phyloP scores from a whole-genome alignment of 2,329 filamentous ascomycete genomes.

The Mycocentrospora acerina region DNA sequence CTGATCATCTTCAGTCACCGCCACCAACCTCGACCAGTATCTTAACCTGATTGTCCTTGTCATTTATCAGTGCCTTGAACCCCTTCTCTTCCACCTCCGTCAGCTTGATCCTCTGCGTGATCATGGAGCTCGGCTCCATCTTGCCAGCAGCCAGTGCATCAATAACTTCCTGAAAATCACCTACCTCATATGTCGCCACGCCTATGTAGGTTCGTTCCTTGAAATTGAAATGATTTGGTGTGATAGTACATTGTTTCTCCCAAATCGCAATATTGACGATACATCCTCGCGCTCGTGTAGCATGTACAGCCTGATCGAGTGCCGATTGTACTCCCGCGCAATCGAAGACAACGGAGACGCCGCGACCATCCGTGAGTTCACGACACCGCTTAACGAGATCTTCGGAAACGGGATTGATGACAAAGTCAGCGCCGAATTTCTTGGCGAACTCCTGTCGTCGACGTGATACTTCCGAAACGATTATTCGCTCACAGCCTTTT shows the following conservation, averaged over 20 bases:
- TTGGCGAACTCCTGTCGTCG: constrained; percentile 52
- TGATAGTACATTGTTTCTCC: constrained; percentile 54
- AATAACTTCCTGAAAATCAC: constrained; percentile 51
- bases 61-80: constrained; percentile 50
- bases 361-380: constrained; percentile 47
- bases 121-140: constrained; percentile 50
- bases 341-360: constrained; percentile 55
- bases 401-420: constrained; percentile 54
- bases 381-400: constrained; percentile 50
- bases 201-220: constrained; percentile 56
- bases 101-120: constrained; percentile 51
- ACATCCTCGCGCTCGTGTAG: constrained; percentile 53
- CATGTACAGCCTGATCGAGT: constrained; percentile 52
- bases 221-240: constrained; percentile 55
- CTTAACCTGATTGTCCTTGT: constrained; percentile 54
- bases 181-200: constrained; percentile 54
- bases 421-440: constrained; percentile 54
- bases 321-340: constrained; percentile 56
- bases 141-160: constrained; percentile 50
- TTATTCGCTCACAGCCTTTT: constrained; percentile 46
- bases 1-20: constrained; percentile 12
- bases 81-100: constrained; percentile 51
- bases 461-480: constrained; percentile 54
- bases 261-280: constrained; percentile 59
- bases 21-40: constrained; percentile 47